Conservation (phyloP, 345 rosid genomes). For the Anacardium occidentale region DNA sequence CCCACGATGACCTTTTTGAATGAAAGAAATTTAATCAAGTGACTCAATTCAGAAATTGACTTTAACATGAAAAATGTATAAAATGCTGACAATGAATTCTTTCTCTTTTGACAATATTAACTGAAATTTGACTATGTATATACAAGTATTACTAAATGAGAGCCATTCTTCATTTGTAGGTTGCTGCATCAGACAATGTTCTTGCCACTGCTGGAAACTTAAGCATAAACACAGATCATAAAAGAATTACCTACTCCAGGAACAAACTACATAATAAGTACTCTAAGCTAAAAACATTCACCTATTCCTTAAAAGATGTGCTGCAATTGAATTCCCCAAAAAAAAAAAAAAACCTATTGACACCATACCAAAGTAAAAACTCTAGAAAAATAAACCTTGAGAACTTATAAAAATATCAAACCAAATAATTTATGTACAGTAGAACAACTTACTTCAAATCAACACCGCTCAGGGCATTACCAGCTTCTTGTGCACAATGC, state of each 20-base stretch:
- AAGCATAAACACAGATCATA: background rate
- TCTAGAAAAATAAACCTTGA: background rate
- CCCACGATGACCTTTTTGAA: too few relatives aligned
- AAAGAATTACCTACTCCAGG: background rate
- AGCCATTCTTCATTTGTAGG: background rate
- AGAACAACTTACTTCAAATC: slow-evolving; percentile 62
- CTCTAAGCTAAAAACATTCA: background rate
- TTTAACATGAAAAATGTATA: background rate
- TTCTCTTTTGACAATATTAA: too few relatives aligned
- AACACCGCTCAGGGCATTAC: slow-evolving; percentile 28
- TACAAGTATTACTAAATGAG: background rate
- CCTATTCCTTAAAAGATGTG: background rate
- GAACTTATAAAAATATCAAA: background rate
- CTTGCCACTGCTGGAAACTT: background rate
- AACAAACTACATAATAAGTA: background rate
- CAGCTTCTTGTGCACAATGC: slow-evolving; percentile 36
- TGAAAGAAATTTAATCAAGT: too few relatives aligned
- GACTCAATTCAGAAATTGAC: too few relatives aligned
- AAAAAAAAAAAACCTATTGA: background rate
- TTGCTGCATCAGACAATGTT: background rate
- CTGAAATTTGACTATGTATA: background rate
- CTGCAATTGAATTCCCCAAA: background rate
- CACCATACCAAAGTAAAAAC: background rate
- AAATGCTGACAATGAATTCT: background rate
- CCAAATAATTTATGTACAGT: background rate